Percentiles rank a stretch among this genome's conserved stretches.
Conservation (phyloP, 1,284 basidiomycete genomes). For the Fomitopsis pinicola region DNA sequence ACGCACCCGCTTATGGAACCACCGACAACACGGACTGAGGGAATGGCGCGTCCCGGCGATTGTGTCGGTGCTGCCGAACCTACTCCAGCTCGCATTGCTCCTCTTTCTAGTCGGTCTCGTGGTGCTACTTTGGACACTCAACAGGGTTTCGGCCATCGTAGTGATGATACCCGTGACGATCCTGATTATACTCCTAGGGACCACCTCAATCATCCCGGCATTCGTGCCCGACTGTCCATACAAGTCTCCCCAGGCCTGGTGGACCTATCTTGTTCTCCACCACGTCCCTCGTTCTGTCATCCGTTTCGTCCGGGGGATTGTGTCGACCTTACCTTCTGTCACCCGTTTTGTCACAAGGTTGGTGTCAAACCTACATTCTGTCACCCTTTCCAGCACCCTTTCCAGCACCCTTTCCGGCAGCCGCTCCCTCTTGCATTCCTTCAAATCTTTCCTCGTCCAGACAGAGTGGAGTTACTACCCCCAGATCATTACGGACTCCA, state of each 20-base stretch:
- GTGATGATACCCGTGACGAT: not conserved
- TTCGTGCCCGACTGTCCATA: not conserved
- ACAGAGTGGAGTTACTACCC: too few species aligned
- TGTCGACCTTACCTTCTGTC: not conserved
- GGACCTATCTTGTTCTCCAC: not conserved
- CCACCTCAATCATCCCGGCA: not conserved
- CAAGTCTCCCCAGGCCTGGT: not conserved
- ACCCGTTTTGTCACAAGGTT: not conserved
- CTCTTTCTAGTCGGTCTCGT: slow-evolving; percentile 15
- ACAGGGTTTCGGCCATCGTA: not conserved
- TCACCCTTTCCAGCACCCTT: not conserved
- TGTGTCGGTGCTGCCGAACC: slow-evolving; percentile 9
- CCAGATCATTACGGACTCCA: too few species aligned
- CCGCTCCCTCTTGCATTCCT: too few species aligned
- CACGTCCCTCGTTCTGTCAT: not conserved
- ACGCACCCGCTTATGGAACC: slow-evolving; percentile 5
- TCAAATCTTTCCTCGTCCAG: too few species aligned
- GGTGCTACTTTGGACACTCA: slow-evolving; percentile 5
- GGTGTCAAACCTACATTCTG: not conserved
- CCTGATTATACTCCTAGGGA: not conserved
- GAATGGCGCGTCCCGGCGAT: slow-evolving; percentile 13
- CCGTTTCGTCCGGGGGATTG: not conserved
- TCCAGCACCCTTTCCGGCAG: too few species aligned
- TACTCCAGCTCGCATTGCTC: slow-evolving; percentile 12
- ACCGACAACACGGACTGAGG: slow-evolving; percentile 1